These are phyloP conservation scores for Trichoderma hamatum DNA, from an alignment of 2,329 filamentous ascomycete species.

Conservation along the genomic window DNA sequence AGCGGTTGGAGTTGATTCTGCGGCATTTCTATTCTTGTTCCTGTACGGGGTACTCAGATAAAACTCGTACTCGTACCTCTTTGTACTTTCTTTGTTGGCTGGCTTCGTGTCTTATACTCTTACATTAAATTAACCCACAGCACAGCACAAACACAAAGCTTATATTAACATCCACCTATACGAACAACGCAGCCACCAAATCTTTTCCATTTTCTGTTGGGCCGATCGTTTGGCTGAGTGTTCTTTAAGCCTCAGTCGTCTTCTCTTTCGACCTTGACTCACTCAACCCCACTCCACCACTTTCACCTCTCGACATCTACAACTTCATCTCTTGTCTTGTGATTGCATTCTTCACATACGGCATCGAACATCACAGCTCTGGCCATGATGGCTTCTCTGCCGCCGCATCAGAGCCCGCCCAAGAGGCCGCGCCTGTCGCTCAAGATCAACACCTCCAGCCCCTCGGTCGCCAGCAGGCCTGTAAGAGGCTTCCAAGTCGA, in stretches of 20 bases:
- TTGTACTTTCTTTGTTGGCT: background rate
- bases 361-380: background rate
- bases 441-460: constrained; percentile 53
- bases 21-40: constrained; percentile 24
- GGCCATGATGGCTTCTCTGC: constrained; percentile 42
- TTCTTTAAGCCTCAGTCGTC: background rate
- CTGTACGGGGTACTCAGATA: background rate
- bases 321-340: background rate
- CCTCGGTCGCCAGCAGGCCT: constrained; percentile 36
- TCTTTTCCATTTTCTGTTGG: background rate
- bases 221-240: background rate
- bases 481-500: constrained; percentile 46
- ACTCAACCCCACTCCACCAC: background rate
- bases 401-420: constrained; percentile 30
- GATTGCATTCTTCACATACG: background rate
- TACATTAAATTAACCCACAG: background rate
- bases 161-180: background rate
- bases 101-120: background rate
- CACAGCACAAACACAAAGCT: background rate
- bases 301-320: background rate
- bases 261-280: background rate
- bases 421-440: constrained; percentile 61
- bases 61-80: background rate
- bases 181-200: background rate
- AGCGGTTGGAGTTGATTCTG: constrained; percentile 8